These are phyloP conservation scores for Coelastrella sp. DNA, from an alignment of 139 green algal species.

Conservation along the genomic window DNA sequence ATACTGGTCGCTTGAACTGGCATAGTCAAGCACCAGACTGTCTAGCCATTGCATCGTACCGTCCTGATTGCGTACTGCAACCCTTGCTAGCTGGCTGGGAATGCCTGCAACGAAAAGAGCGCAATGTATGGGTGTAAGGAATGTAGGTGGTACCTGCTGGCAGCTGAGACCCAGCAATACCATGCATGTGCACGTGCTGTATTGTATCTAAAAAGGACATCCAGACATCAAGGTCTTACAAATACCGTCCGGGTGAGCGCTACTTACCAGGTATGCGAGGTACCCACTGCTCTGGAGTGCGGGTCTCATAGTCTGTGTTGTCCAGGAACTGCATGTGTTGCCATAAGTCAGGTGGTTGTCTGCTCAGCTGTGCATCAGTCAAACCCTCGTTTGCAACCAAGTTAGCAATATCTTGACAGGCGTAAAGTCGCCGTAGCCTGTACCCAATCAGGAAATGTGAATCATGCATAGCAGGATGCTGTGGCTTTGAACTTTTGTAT, in stretches of 20 bases:
- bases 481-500: too few relatives aligned
- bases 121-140: too few relatives aligned
- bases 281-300: conserved; percentile 71
- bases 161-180: too few relatives aligned
- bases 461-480: too few relatives aligned
- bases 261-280: conserved; percentile 56
- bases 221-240: too few relatives aligned
- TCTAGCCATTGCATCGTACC: conserved; percentile 45
- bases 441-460: neutral
- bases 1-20: conserved; percentile 58
- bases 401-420: conserved; percentile 64
- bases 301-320: conserved; percentile 74
- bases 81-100: conserved; percentile 38
- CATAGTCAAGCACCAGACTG: conserved; percentile 59
- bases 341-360: neutral
- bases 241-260: too few relatives aligned
- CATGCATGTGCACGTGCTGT: too few relatives aligned
- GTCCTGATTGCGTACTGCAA: conserved; percentile 17
- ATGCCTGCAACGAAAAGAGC: too few relatives aligned
- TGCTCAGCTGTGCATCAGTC: neutral
- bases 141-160: too few relatives aligned
- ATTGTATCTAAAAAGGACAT: too few relatives aligned
- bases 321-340: conserved; percentile 77
- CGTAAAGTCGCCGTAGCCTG: conserved; percentile 79
- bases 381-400: conserved; percentile 61